phyloP scores from a whole-genome alignment of 2,329 filamentous ascomycete species.

The Talaromyces sp. region DNA sequence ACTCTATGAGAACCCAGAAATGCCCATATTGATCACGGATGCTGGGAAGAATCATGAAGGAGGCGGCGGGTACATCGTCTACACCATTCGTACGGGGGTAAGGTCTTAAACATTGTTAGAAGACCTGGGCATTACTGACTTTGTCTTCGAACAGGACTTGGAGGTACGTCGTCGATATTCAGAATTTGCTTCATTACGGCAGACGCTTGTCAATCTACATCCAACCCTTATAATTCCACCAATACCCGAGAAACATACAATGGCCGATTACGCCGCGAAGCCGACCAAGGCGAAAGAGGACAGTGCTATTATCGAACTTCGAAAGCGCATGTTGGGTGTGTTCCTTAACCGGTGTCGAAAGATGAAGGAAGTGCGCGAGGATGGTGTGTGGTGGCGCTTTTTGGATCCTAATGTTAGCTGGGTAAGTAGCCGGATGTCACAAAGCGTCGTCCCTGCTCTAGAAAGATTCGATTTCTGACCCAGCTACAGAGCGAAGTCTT shows the following conservation, averaged over 20 bases:
- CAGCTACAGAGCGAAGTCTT: constrained; percentile 76
- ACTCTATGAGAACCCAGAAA: constrained; percentile 86
- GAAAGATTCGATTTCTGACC: not conserved
- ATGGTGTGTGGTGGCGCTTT: constrained; percentile 97
- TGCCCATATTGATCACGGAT: constrained; percentile 86
- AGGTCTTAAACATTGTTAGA: constrained; percentile 20
- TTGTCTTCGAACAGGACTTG: constrained; percentile 66
- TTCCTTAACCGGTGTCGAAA: constrained; percentile 89
- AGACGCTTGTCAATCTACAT: constrained; percentile 83
- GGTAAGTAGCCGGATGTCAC: constrained; percentile 53
- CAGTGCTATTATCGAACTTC: constrained; percentile 88
- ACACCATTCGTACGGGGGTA: constrained; percentile 94
- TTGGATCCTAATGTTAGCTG: constrained; percentile 97
- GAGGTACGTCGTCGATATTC: constrained; percentile 94
- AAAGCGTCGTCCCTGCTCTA: not conserved
- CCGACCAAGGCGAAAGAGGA: constrained; percentile 98
- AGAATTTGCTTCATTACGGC: constrained; percentile 86
- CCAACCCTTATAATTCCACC: constrained; percentile 93
- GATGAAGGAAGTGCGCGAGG: constrained; percentile 86
- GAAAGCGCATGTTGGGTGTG: constrained; percentile 94
- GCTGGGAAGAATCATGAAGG: constrained; percentile 93
- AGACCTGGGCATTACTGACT: not conserved
- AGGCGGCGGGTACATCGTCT: constrained; percentile 90
- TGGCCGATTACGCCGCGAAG: constrained; percentile 97
- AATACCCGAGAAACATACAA: constrained; percentile 97